phyloP scores from a whole-genome alignment of 345 rosid species.

The Durio zibethinus region DNA sequence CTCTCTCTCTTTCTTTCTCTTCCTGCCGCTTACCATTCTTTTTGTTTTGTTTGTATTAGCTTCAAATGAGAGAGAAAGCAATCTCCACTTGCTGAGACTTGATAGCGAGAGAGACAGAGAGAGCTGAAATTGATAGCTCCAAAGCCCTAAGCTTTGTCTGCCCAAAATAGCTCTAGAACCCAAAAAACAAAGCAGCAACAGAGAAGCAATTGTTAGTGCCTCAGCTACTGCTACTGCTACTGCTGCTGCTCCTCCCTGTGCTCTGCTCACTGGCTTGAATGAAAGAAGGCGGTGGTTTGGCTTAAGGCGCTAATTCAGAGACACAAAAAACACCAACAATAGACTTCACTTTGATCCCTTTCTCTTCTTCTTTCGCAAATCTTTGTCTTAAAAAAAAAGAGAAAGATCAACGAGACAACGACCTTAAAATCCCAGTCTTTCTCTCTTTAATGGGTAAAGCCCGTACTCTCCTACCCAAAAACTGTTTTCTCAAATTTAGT shows the following conservation, averaged over 20 bases:
- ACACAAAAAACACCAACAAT: too few relatives aligned
- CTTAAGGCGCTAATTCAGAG: neutral
- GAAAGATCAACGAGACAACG: too few relatives aligned
- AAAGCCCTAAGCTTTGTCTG: conserved; percentile 27
- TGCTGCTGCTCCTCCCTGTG: neutral
- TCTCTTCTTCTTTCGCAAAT: neutral
- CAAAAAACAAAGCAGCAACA: conserved; percentile 10
- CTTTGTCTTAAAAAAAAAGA: too few relatives aligned
- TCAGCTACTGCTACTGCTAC: conserved; percentile 14
- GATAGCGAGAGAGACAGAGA: neutral
- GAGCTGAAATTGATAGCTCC: neutral
- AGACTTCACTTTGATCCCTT: neutral
- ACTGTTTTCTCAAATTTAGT: neutral
- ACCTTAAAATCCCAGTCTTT: neutral
- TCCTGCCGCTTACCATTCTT: neutral
- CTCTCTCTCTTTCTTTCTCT: neutral
- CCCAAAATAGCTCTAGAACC: conserved; percentile 13
- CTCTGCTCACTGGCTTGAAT: conserved; percentile 6
- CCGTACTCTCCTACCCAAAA: neutral
- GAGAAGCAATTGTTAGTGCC: conserved; percentile 21
- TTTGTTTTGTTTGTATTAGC: neutral
- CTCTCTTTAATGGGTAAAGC: conserved; percentile 5
- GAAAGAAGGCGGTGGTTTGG: conserved; percentile 35
- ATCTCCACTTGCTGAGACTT: too few relatives aligned
- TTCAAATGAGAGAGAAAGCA: neutral